Evolutionary conservation across 805 yeast genomes (phyloP), one percentile per base, ranked within the genome.

Genomic region (Diddensiella transvaalensis): DNA sequence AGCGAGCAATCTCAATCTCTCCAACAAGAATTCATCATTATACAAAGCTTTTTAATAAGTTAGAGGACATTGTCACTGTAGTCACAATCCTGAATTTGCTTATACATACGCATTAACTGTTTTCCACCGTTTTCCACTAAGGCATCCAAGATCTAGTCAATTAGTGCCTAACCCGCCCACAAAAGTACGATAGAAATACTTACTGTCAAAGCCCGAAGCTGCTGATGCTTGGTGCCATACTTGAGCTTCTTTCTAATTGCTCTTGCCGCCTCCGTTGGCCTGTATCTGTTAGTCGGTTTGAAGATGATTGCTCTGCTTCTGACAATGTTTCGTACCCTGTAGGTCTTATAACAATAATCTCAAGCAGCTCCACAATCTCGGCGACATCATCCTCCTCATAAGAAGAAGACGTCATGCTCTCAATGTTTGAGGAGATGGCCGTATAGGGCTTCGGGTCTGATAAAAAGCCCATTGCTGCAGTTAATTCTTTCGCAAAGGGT

Each of bases 191-290:
- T n/a, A n/a, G n/a, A n/a, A n/a, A n/a, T 21, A 64, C 59, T 50
- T 61, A 50, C 61, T 75, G 60, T 83, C 68, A 89, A 64, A 0
- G 95, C 85, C 40, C 86, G 77, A 46, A 76, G 58, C 63, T 87
- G 95, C 55, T 83, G 84, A 17, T 70, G 66, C 3, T 67, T 62
- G 2, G 73, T 60, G n/a, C 97, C 98, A 61, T 91, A 85, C 68
- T 95, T 93, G 61, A 93, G 69, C 60, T 82, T 81, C 72, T 93
- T 93, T 44, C 99, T 76, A 19, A 93, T 69, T 1, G 96, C 95
- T 38, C 98, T 74, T 0, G 97, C 97, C 1, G 95, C 91, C 64
- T 93, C 99, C 29, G 73, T 65, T 43, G 82, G 71, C 4, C 82
- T 75, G 1, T 65, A 18, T 6, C 21, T n/a, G n/a, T n/a, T n/a